phyloP scores from a whole-genome alignment of 345 rosid genomes.

The Citrus reticulata region DNA sequence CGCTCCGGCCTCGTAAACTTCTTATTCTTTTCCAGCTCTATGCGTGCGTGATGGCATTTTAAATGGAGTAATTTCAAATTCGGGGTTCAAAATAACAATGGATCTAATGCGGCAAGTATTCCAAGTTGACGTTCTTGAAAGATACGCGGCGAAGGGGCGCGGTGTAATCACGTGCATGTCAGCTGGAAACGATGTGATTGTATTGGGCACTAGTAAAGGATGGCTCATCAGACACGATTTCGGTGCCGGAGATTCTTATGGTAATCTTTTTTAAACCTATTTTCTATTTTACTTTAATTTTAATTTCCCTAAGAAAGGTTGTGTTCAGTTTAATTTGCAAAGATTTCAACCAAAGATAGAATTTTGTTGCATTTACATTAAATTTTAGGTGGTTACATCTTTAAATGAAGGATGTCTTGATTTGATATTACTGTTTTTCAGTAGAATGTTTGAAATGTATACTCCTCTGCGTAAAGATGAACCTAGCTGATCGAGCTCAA shows the following conservation, averaged over 20 bases:
- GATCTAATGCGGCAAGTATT: slow-evolving; percentile 82
- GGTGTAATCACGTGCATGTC: slow-evolving; percentile 94
- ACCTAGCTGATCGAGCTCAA: not conserved
- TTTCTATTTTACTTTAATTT: not conserved
- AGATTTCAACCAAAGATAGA: not conserved
- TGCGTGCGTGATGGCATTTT: not conserved
- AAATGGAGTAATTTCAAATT: not conserved
- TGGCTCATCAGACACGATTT: slow-evolving; percentile 94
- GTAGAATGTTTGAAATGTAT: not conserved
- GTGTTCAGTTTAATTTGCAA: not conserved
- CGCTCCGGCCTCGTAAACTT: not conserved
- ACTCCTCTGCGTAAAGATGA: not conserved
- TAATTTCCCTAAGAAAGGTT: not conserved
- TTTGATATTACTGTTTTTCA: not conserved
- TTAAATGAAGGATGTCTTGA: not conserved
- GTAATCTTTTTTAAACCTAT: slow-evolving; percentile 24
- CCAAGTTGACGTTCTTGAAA: slow-evolving; percentile 83
- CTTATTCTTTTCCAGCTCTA: not conserved
- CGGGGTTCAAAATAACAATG: slow-evolving; percentile 25
- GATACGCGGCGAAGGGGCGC: slow-evolving; percentile 83
- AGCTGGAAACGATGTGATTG: slow-evolving; percentile 93
- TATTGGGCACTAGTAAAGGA: slow-evolving; percentile 88
- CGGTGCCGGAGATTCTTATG: slow-evolving; percentile 73
- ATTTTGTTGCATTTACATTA: not conserved
- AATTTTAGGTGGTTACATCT: not conserved